Conservation (phyloP, 2,329 filamentous ascomycete genomes). For the Blastomyces parvus region DNA sequence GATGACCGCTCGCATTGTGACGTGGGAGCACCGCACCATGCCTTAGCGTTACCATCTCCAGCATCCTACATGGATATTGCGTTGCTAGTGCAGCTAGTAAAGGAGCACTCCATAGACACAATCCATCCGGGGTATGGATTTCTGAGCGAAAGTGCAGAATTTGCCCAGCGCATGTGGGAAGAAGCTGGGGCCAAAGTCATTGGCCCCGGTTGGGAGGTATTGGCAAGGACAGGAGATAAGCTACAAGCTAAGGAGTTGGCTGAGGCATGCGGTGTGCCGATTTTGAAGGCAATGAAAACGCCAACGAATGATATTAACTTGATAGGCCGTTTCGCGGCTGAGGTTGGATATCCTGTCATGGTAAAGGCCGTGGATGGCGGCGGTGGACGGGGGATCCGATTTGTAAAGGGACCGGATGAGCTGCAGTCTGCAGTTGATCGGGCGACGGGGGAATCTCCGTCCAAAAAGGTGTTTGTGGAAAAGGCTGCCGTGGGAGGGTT, state of each 20-base stretch:
- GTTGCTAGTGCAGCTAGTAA: slow-evolving; percentile 39
- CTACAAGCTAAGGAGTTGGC: slow-evolving; percentile 45
- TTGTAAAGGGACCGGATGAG: slow-evolving; percentile 39
- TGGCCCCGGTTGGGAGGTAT: slow-evolving; percentile 49
- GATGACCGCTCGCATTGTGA: slow-evolving; percentile 48
- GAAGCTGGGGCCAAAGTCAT: slow-evolving; percentile 43
- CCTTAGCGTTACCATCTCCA: slow-evolving; percentile 43
- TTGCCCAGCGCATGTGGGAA: slow-evolving; percentile 42
- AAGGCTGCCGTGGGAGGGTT: slow-evolving; percentile 55
- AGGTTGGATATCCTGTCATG: slow-evolving; percentile 48
- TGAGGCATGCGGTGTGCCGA: slow-evolving; percentile 43
- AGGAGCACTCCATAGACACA: slow-evolving; percentile 44
- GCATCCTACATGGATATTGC: slow-evolving; percentile 46
- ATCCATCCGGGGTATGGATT: slow-evolving; percentile 57
- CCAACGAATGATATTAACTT: slow-evolving; percentile 37
- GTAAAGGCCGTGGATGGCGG: slow-evolving; percentile 57
- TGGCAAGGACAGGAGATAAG: slow-evolving; percentile 49
- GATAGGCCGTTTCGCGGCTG: slow-evolving; percentile 49
- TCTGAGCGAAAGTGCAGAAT: slow-evolving; percentile 46
- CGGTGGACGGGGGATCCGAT: slow-evolving; percentile 51
- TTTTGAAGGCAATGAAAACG: slow-evolving; percentile 40
- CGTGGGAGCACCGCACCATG: slow-evolving; percentile 39
- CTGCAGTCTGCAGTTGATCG: slow-evolving; percentile 41
- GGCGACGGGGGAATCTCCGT: slow-evolving; percentile 51
- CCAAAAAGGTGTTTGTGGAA: slow-evolving; percentile 49